Evolutionary conservation across 495 filamentous ascomycete species (phyloP).

Genomic region (Aspergillus cristatus): DNA sequence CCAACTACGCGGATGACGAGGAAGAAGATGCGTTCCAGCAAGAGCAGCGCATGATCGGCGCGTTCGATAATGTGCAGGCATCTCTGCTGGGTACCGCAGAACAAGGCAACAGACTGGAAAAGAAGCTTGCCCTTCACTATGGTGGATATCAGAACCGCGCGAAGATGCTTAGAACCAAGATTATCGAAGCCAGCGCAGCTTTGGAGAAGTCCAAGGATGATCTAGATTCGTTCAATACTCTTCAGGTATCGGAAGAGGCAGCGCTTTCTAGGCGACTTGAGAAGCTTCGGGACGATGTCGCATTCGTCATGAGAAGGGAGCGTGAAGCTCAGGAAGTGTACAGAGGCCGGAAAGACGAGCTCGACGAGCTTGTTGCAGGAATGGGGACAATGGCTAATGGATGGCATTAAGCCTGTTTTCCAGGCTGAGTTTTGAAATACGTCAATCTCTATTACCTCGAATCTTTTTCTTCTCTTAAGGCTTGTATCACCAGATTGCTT

Average conservation of each 20-base stretch:
- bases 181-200: slow-evolving; percentile 66
- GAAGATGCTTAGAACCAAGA: slow-evolving; percentile 71
- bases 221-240: slow-evolving; percentile 63
- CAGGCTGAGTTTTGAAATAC: background rate
- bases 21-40: slow-evolving; percentile 28
- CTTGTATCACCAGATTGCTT: background rate
- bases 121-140: slow-evolving; percentile 80
- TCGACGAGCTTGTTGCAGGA: slow-evolving; percentile 49
- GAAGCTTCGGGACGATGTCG: slow-evolving; percentile 69
- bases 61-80: slow-evolving; percentile 53
- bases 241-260: slow-evolving; percentile 69
- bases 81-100: slow-evolving; percentile 63
- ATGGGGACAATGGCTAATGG: slow-evolving; percentile 31
- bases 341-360: slow-evolving; percentile 62
- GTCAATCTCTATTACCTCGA: background rate
- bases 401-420: slow-evolving; percentile 31
- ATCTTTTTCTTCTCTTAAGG: background rate
- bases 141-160: slow-evolving; percentile 88
- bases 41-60: slow-evolving; percentile 40
- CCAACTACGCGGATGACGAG: slow-evolving; percentile 66
- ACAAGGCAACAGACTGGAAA: slow-evolving; percentile 76
- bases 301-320: slow-evolving; percentile 72
- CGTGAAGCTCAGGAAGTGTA: slow-evolving; percentile 87
- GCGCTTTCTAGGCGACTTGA: slow-evolving; percentile 66
- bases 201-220: slow-evolving; percentile 63